Evolutionary conservation across 345 rosid genomes (phyloP).

Genomic region (Tarenaya hassleriana): DNA sequence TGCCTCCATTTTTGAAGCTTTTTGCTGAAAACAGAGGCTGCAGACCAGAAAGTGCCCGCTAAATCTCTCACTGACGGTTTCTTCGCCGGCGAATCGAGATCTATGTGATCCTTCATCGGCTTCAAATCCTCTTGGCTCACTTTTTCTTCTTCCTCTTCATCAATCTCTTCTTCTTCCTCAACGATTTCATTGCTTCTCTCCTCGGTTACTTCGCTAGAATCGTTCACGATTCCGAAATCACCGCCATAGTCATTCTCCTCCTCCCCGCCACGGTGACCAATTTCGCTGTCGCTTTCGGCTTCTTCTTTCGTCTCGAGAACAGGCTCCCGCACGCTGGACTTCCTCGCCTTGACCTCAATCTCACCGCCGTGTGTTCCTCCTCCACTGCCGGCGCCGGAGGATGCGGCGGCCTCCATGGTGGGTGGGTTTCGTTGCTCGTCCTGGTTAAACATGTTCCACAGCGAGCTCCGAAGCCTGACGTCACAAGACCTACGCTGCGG

Average conservation of each 20-base stretch:
- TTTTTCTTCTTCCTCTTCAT: constrained; percentile 29
- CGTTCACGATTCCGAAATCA: constrained; percentile 37
- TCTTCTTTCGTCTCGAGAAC: constrained; percentile 54
- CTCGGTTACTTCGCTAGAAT: constrained; percentile 34
- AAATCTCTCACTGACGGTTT: constrained; percentile 60
- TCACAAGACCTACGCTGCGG: constrained; percentile 97
- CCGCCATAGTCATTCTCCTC: constrained; percentile 25
- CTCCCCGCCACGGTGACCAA: constrained; percentile 20
- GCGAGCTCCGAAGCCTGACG: constrained; percentile 74
- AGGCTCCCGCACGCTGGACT: constrained; percentile 39
- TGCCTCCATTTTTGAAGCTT: constrained; percentile 95
- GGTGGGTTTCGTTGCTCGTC: constrained; percentile 51
- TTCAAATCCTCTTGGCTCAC: constrained; percentile 50
- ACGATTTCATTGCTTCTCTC: constrained; percentile 45
- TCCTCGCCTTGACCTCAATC: constrained; percentile 42
- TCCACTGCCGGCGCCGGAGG: neutral
- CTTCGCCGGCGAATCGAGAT: constrained; percentile 76
- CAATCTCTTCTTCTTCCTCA: constrained; percentile 45
- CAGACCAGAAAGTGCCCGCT: constrained; percentile 93
- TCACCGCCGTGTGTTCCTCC: constrained; percentile 24
- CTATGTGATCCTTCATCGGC: constrained; percentile 88
- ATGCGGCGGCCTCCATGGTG: constrained; percentile 12
- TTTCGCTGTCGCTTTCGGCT: constrained; percentile 35
- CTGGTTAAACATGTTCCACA: constrained; percentile 60
- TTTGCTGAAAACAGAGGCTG: constrained; percentile 96